Percentiles rank a stretch among this genome's conserved stretches.
Conservation (phyloP, 2,329 filamentous ascomycete species). For the Fusarium euwallaceae region DNA sequence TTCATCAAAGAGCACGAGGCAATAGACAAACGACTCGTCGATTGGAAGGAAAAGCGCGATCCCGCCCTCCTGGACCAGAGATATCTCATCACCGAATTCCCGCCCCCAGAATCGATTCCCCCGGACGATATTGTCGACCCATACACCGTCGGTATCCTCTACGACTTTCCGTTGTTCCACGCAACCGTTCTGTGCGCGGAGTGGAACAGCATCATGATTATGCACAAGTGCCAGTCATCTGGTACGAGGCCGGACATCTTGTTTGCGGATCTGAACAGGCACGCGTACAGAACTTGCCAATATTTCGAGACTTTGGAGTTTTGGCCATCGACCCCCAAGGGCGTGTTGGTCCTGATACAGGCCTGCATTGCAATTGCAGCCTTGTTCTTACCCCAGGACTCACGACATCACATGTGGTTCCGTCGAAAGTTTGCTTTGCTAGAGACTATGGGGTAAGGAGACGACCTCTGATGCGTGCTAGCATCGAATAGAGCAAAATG, state of each 20-base stretch:
- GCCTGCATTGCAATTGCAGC: slow-evolving; percentile 81
- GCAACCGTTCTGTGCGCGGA: slow-evolving; percentile 83
- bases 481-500: not conserved
- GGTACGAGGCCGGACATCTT: slow-evolving; percentile 65
- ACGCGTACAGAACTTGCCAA: slow-evolving; percentile 79
- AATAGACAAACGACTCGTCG: slow-evolving; percentile 61
- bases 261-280: slow-evolving; percentile 66
- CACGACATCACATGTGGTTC: slow-evolving; percentile 81
- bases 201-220: slow-evolving; percentile 81
- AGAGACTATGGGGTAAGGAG: slow-evolving; percentile 80
- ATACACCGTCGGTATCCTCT: slow-evolving; percentile 77
- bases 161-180: slow-evolving; percentile 77
- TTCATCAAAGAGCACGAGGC: slow-evolving; percentile 73
- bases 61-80: slow-evolving; percentile 71
- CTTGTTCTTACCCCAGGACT: slow-evolving; percentile 83
- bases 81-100: slow-evolving; percentile 74
- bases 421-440: slow-evolving; percentile 82
- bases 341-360: slow-evolving; percentile 79
- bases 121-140: slow-evolving; percentile 80
- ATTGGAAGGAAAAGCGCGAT: slow-evolving; percentile 71
- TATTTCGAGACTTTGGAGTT: slow-evolving; percentile 83
- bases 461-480: not conserved
- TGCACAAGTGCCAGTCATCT: slow-evolving; percentile 83
- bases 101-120: slow-evolving; percentile 62
- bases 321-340: slow-evolving; percentile 78